Base-by-base conservation (phyloP, 805 yeast species). In the Candida chauliodis region DNA sequence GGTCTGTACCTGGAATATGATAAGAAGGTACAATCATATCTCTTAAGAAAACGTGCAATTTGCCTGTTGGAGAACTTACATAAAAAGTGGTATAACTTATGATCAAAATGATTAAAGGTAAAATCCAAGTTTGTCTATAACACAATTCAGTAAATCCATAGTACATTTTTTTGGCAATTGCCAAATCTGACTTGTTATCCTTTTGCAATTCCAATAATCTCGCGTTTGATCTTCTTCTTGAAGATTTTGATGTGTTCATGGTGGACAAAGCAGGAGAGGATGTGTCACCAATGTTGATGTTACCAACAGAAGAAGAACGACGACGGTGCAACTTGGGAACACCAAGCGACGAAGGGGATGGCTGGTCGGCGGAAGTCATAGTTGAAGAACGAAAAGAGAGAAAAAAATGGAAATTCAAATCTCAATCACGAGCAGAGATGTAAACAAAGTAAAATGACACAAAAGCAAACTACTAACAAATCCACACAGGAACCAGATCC, bases 281-380 rank as follows among this genome's bases (percentile, higher is more conserved):
- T 6, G 78, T 56, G 53, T 87, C 95, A 17, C 95, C 96, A 3
- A 88, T 62, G 37, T 78, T 72, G 36, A 87, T 77, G 24, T 75
- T 71, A 2, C 95, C 95, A 11, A 88, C 82, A 0, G 90, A 81
- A 1, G 93, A 81, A 8, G 77, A 71, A 47, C 88, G 56, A 39
- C 65, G 64, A 43, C 71, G 66, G 31, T 36, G 40, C 9, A 7
- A 21, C 8, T 26, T 27, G 10, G 35, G 36, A 24, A 23, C 38
- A 13, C 18, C 5, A 36, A 28, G 30, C 15, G 43, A 36, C 10
- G 34, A 16, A 6, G 34, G 16, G 4, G 30, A 27, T 8, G 24
- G 24, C 7, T 7, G 24, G 24, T 21, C 10, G 10, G 24, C n/a
- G n/a, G n/a, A n/a, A n/a, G n/a, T n/a, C n/a, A n/a, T n/a, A n/a